Percentiles rank a stretch among this genome's conserved stretches.
Evolutionary conservation across 257 asterid species (phyloP).

Genomic region (Voacanga thouarsii): DNA sequence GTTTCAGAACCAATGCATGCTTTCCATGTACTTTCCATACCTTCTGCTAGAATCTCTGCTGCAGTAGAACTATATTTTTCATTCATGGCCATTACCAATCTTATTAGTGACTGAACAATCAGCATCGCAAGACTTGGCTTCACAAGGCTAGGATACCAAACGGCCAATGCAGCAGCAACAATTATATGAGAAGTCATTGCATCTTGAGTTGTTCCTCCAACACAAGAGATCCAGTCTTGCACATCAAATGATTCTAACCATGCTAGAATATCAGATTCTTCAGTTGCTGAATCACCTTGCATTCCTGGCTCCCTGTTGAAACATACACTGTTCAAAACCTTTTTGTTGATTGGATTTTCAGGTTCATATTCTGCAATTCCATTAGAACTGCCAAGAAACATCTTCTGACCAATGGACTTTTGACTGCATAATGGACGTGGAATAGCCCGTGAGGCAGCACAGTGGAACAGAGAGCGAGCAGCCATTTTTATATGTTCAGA

Average conservation of each 20-base stretch:
- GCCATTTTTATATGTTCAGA: constrained; percentile 94
- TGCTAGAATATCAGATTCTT: constrained; percentile 59
- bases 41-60: constrained; percentile 98
- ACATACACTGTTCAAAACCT: constrained; percentile 17
- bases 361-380: constrained; percentile 38
- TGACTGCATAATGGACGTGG: constrained; percentile 59
- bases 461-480: constrained; percentile 94
- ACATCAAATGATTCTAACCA: constrained; percentile 90
- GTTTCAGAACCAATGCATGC: constrained; percentile 69
- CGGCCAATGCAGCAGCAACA: constrained; percentile 92
- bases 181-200: constrained; percentile 94
- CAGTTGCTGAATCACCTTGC: constrained; percentile 38
- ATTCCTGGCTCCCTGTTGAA: constrained; percentile 32
- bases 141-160: constrained; percentile 96
- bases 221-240: constrained; percentile 92
- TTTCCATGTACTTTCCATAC: constrained; percentile 97
- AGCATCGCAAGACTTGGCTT: constrained; percentile 55
- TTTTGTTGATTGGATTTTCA: constrained; percentile 22
- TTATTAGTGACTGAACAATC: constrained; percentile 72
- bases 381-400: constrained; percentile 24
- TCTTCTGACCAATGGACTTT: constrained; percentile 33
- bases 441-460: constrained; percentile 95
- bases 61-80: constrained; percentile 86
- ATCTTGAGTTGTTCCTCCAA: constrained; percentile 89
- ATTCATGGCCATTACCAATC: constrained; percentile 85